A percentile compares a stretch with the other conserved stretches of the same genome.
Evolutionary conservation across 345 rosid species (phyloP).

Genomic region (Aquilaria yunnanensis): DNA sequence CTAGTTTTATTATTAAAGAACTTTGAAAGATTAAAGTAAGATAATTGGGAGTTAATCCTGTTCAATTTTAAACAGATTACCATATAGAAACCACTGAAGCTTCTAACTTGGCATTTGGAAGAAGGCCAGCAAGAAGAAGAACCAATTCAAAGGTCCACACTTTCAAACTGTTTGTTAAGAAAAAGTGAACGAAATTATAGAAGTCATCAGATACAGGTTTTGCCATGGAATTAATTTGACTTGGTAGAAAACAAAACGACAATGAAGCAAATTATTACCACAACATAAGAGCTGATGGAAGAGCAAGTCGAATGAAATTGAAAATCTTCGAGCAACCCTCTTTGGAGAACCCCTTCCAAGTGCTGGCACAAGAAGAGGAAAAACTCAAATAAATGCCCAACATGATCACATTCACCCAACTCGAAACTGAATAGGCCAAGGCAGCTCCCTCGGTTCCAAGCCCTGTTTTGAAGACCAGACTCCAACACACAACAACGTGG

Average conservation of each 20-base stretch:
- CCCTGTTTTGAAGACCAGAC: slow-evolving; percentile 27
- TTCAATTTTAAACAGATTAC: slow-evolving; percentile 12
- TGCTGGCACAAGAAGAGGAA: slow-evolving; percentile 20
- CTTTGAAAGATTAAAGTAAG: neutral
- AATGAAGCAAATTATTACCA: slow-evolving; percentile 29
- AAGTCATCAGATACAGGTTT: neutral
- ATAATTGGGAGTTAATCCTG: neutral
- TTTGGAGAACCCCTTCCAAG: neutral
- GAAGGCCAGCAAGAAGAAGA: slow-evolving; percentile 39
- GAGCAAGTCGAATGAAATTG: slow-evolving; percentile 19
- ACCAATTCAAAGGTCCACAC: slow-evolving; percentile 55
- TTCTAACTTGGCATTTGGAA: slow-evolving; percentile 48
- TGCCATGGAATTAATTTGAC: neutral
- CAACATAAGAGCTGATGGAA: slow-evolving; percentile 51
- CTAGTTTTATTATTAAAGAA: neutral
- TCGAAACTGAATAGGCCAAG: slow-evolving; percentile 23
- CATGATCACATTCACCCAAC: slow-evolving; percentile 33
- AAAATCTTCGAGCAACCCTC: slow-evolving; percentile 21
- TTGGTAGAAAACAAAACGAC: neutral
- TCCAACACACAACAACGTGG: slow-evolving; percentile 41
- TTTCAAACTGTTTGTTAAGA: slow-evolving; percentile 31
- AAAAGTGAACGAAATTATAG: neutral
- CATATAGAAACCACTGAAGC: slow-evolving; percentile 55
- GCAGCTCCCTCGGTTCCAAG: slow-evolving; percentile 39
- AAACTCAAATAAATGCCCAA: slow-evolving; percentile 28